Base-by-base conservation (phyloP, 495 filamentous ascomycete genomes). In the Umbilicaria muhlenbergii region DNA sequence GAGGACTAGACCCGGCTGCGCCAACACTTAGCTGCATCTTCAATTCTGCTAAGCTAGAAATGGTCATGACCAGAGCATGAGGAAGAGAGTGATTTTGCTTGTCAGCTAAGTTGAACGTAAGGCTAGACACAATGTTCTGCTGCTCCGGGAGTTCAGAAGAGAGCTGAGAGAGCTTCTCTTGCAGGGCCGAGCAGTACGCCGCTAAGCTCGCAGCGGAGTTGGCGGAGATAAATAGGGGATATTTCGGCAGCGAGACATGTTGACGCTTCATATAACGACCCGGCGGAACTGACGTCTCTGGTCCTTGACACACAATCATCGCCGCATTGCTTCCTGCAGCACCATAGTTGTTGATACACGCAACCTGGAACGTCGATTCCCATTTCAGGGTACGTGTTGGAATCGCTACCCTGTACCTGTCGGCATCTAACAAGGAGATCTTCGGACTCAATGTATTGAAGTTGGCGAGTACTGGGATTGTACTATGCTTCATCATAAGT, bases 331-430 rank as follows among this genome's bases (percentile, higher is more conserved):
- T 62, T 0, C 69, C 67, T 6, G 64, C 60, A 0, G 69, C 69
- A 10, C 69, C 69, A 36, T 70, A 72, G 34, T 62, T 70, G 45
- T 61, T 63, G 37, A 78, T 62, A 1, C 70, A 36, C 0, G 66
- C 72, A 0, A 54, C 62, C 3, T 58, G 48, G 28, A 53, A 61
- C 1, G 45, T 41, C 0, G 41, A 50, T 3, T 54, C 44, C 69
- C 68, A 73, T 6, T 47, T 42, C 13, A 40, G 44, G 2, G 62
- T 3, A 11, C 39, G 46, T 0, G 47, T 64, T 0, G 53, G 34
- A 19, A 77, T 64, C 7, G 56, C 48, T 13, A 76, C 58, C 1
- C 54, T 58, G 32, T 72, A 68, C 6, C 41, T 42, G 11, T 46
- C 46, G 1, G 32, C 13, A 24, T 35, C 38, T 10, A 40, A 19